These are phyloP conservation scores for Leccinum disarticulatum DNA, from an alignment of 768 basidiomycete genomes.

Conservation along the genomic window DNA sequence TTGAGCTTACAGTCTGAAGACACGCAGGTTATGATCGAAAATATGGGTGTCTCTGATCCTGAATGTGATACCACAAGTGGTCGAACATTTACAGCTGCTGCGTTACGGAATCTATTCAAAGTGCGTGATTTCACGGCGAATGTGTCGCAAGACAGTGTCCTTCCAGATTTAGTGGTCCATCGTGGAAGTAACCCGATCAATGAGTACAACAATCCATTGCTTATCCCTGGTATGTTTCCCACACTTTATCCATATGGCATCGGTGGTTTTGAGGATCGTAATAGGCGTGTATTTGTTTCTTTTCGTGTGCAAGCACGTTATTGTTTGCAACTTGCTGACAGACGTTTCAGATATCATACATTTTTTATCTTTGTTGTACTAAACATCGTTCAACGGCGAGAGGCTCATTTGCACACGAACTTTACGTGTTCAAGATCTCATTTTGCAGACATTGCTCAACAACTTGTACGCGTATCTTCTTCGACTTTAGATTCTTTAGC, in stretches of 20 bases:
- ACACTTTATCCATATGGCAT: conserved; percentile 28
- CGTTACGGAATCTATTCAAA: conserved; percentile 23
- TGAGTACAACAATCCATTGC: conserved; percentile 34
- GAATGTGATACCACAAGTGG: conserved; percentile 25
- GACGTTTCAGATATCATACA: not conserved
- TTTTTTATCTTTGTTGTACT: not conserved
- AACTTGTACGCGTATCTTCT: no score
- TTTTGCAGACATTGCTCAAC: not conserved
- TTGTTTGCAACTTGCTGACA: not conserved
- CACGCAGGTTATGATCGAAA: conserved; percentile 20
- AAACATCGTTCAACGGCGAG: not conserved
- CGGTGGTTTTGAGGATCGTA: conserved; percentile 31
- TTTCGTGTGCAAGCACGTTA: not conserved
- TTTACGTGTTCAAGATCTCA: not conserved
- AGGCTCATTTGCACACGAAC: not conserved
- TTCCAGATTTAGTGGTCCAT: conserved; percentile 27
- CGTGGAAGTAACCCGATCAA: conserved; percentile 17
- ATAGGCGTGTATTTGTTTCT: not conserved
- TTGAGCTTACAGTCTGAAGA: no score
- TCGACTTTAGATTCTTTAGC: not conserved
- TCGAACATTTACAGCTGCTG: conserved; percentile 23
- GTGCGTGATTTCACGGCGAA: no score
- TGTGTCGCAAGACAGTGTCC: not conserved
- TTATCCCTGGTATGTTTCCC: conserved; percentile 34
- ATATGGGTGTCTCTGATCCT: conserved; percentile 33